Percentiles rank a stretch among this genome's conserved stretches.
These are phyloP conservation scores for Xylariaceae sp. DNA, from an alignment of 2,329 filamentous ascomycete species.

Conservation along the genomic window DNA sequence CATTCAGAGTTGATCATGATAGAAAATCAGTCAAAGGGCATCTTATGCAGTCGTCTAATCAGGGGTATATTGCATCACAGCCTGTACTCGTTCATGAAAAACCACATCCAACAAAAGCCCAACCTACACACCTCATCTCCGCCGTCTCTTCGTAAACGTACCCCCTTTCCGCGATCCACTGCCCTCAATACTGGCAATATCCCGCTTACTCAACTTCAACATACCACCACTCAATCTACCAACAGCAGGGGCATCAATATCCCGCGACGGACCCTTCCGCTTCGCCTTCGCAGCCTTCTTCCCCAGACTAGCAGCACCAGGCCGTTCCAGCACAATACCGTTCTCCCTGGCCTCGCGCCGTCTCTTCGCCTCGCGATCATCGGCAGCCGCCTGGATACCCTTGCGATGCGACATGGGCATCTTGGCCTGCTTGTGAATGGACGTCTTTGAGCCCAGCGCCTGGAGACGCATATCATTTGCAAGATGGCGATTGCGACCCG, in stretches of 20 bases:
- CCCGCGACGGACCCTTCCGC: constrained; percentile 38
- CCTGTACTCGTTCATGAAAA: not conserved
- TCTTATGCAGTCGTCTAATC: not conserved
- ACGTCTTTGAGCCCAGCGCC: constrained; percentile 70
- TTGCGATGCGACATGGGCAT: constrained; percentile 87
- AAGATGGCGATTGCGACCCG: constrained; percentile 70
- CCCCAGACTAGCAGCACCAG: constrained; percentile 29
- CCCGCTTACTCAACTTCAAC: constrained; percentile 69
- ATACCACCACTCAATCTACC: constrained; percentile 71
- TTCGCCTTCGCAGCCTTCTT: constrained; percentile 31
- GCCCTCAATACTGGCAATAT: constrained; percentile 47
- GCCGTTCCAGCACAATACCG: constrained; percentile 76
- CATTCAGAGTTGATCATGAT: no score
- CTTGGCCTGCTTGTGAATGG: constrained; percentile 69
- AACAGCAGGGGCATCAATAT: constrained; percentile 67
- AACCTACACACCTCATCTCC: constrained; percentile 20
- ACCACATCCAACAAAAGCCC: not conserved
- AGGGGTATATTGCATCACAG: not conserved
- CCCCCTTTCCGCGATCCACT: constrained; percentile 16
- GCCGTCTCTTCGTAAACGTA: constrained; percentile 23
- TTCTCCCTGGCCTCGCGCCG: constrained; percentile 80
- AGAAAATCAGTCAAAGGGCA: no score
- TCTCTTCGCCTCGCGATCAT: constrained; percentile 61
- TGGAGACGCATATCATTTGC: constrained; percentile 80
- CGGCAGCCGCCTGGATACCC: constrained; percentile 70